These are phyloP conservation scores for Capsella bursapastoris DNA, from an alignment of 345 rosid species.

Conservation along the genomic window DNA sequence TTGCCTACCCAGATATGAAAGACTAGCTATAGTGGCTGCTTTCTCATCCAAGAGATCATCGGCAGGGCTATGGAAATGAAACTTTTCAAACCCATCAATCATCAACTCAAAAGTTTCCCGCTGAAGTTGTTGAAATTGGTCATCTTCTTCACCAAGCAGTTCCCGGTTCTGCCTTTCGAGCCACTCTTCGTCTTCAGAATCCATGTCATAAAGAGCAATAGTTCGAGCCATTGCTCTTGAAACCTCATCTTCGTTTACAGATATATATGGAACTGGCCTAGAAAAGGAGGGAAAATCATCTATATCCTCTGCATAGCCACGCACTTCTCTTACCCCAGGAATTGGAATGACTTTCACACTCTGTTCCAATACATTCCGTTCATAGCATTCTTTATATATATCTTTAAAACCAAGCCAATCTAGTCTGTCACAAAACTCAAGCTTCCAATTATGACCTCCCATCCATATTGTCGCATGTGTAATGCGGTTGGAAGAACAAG, in stretches of 20 bases:
- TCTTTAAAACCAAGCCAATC: conserved; percentile 89
- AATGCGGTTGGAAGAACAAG: conserved; percentile 61
- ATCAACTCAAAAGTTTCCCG: conserved; percentile 78
- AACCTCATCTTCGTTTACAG: conserved; percentile 64
- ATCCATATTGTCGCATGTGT: conserved; percentile 75
- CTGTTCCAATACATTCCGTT: conserved; percentile 60
- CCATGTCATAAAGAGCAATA: conserved; percentile 82
- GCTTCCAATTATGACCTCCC: conserved; percentile 77
- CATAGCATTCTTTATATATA: conserved; percentile 78
- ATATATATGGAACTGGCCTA: conserved; percentile 67
- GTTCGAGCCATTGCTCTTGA: conserved; percentile 76
- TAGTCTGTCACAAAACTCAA: conserved; percentile 72
- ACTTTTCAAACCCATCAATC: conserved; percentile 90
- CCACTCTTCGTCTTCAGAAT: conserved; percentile 95
- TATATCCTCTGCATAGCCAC: conserved; percentile 50
- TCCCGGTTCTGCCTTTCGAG: conserved; percentile 60
- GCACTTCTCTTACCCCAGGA: conserved; percentile 75
- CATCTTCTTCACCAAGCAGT: conserved; percentile 42
- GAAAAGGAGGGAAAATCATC: conserved; percentile 43
- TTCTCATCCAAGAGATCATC: conserved; percentile 53
- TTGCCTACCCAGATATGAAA: conserved; percentile 59
- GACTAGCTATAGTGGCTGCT: conserved; percentile 46
- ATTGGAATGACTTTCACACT: conserved; percentile 71
- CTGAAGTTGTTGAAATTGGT: conserved; percentile 49
- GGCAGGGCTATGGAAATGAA: conserved; percentile 54